Base-by-base conservation (phyloP, 2,329 filamentous ascomycete genomes). In the Lachnellula arida region DNA sequence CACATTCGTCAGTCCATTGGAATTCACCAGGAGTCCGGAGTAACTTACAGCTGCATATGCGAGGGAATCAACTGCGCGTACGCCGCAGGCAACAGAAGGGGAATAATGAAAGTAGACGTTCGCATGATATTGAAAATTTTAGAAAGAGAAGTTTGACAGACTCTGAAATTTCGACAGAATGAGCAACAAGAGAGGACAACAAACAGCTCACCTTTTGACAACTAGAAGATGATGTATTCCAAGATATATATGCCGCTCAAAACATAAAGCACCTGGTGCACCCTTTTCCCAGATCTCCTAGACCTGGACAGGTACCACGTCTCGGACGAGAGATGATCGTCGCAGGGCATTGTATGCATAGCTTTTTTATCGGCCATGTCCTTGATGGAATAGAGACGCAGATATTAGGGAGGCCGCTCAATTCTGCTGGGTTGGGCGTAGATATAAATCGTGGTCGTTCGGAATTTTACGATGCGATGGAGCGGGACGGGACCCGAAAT, bases 11-110 rank as follows among this genome's bases (percentile, higher is more conserved):
- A 53, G 49, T 42, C 23, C 19, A 35, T 5, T 28, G 17, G 42
- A 5, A 35, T 23, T 19, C 2, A 2, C 32, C 25, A 25, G 7
- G 2, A 35, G 19, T n/a, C 12, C 4, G n/a, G 22, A 25, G 17
- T n/a, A 6, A 55, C 58, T 51, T 55, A 63, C 59, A 52, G 59
- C 51, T 50, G 59, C 53, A 50, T 54, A 43, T 25, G 59, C 59
- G 7, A 63, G 55, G 43, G 49, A 57, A 42, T 60, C 48, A 25
- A 63, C 53, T 63, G 55, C 9, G 57, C 61, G 51, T 57, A 48
- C 54, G 61, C 58, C 43, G 54, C 53, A 42, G 59, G 50, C 11
- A 60, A 25, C 14, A 63, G 42, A 14, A 60, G 55, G 6, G 53
- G 52, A 43, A 58, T 32, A 57, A 57, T 12, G 48, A 58, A 22